These are phyloP conservation scores for Xerocomellus intermedius DNA, from an alignment of 768 basidiomycete species.

Conservation along the genomic window DNA sequence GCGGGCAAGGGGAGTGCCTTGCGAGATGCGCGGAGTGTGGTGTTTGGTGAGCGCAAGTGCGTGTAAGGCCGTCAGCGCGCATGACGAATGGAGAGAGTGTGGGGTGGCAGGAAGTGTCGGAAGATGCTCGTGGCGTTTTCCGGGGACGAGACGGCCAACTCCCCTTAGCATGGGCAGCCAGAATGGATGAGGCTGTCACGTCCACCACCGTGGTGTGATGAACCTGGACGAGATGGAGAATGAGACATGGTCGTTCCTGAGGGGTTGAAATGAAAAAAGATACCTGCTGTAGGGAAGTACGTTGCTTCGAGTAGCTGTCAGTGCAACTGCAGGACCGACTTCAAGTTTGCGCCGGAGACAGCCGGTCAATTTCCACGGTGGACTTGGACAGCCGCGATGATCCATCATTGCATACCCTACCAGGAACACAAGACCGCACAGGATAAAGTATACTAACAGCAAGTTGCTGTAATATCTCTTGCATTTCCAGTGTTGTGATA, in stretches of 20 bases:
- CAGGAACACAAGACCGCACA: neutral
- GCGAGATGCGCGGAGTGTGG: neutral
- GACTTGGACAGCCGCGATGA: neutral
- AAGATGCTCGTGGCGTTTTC: too few species aligned
- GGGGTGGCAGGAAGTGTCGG: too few species aligned
- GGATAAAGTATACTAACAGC: neutral
- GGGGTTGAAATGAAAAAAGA: neutral
- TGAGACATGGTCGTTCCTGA: neutral
- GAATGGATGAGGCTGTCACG: conserved; percentile 35
- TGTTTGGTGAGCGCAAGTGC: conserved; percentile 18
- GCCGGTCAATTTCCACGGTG: conserved; percentile 15
- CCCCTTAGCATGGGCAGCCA: conserved; percentile 77
- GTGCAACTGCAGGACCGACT: too few species aligned
- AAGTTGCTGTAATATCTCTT: neutral
- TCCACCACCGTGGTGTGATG: conserved; percentile 37
- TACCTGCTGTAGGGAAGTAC: conserved; percentile 7
- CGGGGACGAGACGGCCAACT: conserved; percentile 51
- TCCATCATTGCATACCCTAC: too few species aligned
- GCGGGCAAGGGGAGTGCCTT: conserved; percentile 3
- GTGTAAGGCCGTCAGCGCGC: conserved; percentile 14
- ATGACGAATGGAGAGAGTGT: conserved; percentile 24
- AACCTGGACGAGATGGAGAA: conserved; percentile 3
- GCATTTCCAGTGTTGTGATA: too few species aligned
- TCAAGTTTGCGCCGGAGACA: conserved; percentile 11
- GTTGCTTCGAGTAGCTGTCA: too few species aligned